These are phyloP conservation scores for Ogataea nonfermentans DNA, from an alignment of 805 yeast genomes.

Conservation along the genomic window DNA sequence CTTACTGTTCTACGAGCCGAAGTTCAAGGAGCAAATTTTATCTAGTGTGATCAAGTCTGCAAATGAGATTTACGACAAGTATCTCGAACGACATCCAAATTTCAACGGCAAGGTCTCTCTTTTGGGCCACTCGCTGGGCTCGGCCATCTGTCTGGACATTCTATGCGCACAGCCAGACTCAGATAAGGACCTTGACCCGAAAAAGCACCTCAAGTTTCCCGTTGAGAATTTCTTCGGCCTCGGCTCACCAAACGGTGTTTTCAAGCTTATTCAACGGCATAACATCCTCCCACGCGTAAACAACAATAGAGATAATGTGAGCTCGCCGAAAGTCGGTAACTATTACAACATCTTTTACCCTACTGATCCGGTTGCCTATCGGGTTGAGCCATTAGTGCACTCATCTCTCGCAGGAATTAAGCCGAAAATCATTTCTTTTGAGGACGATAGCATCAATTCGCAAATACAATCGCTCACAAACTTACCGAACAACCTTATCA, in stretches of 20 bases:
- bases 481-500: constrained; percentile 25
- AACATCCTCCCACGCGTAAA: constrained; percentile 47
- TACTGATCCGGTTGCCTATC: constrained; percentile 87
- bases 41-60: constrained; percentile 60
- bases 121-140: constrained; percentile 90
- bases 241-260: constrained; percentile 90
- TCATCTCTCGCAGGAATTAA: constrained; percentile 45
- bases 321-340: constrained; percentile 59
- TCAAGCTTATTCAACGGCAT: constrained; percentile 67
- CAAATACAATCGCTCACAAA: constrained; percentile 20
- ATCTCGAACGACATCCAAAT: constrained; percentile 60
- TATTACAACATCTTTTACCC: constrained; percentile 84
- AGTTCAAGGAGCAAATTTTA: constrained; percentile 60
- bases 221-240: constrained; percentile 75
- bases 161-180: constrained; percentile 47
- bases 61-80: constrained; percentile 59
- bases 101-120: constrained; percentile 81
- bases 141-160: constrained; percentile 79
- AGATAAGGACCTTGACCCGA: constrained; percentile 26
- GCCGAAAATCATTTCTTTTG: constrained; percentile 60
- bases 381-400: constrained; percentile 80
- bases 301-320: constrained; percentile 9
- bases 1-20: constrained; percentile 72
- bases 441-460: constrained; percentile 46
- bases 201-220: constrained; percentile 55